Evolutionary conservation across 2,329 filamentous ascomycete genomes (phyloP).

Genomic region (Emmonsiellopsis sp.): DNA sequence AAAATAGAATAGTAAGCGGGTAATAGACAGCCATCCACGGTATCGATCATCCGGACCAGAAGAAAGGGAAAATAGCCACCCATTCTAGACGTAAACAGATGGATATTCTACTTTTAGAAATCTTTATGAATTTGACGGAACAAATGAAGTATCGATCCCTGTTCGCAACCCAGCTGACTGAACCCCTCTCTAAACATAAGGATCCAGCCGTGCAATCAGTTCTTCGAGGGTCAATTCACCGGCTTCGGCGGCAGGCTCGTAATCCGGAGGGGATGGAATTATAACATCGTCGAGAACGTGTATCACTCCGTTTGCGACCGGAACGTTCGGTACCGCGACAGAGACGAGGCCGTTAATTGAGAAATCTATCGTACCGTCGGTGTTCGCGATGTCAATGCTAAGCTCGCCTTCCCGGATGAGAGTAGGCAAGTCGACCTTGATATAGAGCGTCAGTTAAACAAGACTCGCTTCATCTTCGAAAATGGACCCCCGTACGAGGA

Average conservation of each 20-base stretch:
- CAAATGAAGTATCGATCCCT: no score
- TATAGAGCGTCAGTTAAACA: neutral
- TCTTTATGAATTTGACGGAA: no score
- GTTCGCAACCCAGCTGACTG: no score
- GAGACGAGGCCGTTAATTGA: constrained; percentile 63
- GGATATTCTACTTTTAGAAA: no score
- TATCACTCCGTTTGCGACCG: constrained; percentile 72
- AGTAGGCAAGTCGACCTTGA: constrained; percentile 56
- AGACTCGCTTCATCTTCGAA: no score
- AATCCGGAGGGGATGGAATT: constrained; percentile 56
- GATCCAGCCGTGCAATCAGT: constrained; percentile 8
- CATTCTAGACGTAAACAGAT: no score
- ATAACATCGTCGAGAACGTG: constrained; percentile 66
- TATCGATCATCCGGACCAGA: no score
- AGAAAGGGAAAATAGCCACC: no score
- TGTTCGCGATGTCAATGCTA: constrained; percentile 60
- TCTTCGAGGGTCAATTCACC: constrained; percentile 16
- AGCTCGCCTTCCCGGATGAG: constrained; percentile 57
- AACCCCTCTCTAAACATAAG: constrained; percentile 4
- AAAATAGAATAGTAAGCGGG: no score
- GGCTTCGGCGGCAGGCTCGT: constrained; percentile 11
- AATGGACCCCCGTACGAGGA: neutral
- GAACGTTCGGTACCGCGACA: constrained; percentile 58
- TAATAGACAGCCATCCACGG: no score
- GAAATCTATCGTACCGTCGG: constrained; percentile 59